These are phyloP conservation scores for Periconia digitata DNA, from an alignment of 2,329 filamentous ascomycete genomes.

Conservation along the genomic window DNA sequence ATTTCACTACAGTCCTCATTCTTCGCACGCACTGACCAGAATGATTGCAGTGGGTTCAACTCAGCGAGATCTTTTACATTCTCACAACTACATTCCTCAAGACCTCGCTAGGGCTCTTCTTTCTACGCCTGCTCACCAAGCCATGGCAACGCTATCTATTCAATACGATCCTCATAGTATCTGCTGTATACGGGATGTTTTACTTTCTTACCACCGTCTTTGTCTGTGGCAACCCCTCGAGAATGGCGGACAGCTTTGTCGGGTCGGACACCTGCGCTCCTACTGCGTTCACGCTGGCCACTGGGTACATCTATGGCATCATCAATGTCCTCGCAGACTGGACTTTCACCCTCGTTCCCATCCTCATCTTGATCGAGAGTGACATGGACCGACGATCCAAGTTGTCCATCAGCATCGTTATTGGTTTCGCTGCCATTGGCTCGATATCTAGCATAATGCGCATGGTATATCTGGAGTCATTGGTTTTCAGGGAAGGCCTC, in stretches of 20 bases:
- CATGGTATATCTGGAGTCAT: slow-evolving; percentile 34
- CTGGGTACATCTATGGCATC: slow-evolving; percentile 35
- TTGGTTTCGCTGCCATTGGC: slow-evolving; percentile 46
- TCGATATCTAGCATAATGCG: slow-evolving; percentile 35
- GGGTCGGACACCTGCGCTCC: slow-evolving; percentile 26
- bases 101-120: slow-evolving; percentile 40
- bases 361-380: slow-evolving; percentile 39
- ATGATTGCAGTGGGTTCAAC: slow-evolving; percentile 28
- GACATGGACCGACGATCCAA: slow-evolving; percentile 50
- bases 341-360: slow-evolving; percentile 39
- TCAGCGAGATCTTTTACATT: slow-evolving; percentile 55
- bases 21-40: slow-evolving; percentile 9
- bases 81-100: slow-evolving; percentile 54
- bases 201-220: slow-evolving; percentile 34
- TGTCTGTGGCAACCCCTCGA: slow-evolving; percentile 31
- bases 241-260: slow-evolving; percentile 23
- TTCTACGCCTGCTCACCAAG: slow-evolving; percentile 35
- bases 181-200: slow-evolving; percentile 28
- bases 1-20: too few species aligned
- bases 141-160: slow-evolving; percentile 34
- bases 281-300: slow-evolving; percentile 18
- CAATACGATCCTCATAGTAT: slow-evolving; percentile 23
- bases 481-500: slow-evolving; percentile 14
- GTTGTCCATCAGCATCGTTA: slow-evolving; percentile 48
- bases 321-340: slow-evolving; percentile 38